Conservation (phyloP, 75 land plant species). For the Selaginella moellendorffii region DNA sequence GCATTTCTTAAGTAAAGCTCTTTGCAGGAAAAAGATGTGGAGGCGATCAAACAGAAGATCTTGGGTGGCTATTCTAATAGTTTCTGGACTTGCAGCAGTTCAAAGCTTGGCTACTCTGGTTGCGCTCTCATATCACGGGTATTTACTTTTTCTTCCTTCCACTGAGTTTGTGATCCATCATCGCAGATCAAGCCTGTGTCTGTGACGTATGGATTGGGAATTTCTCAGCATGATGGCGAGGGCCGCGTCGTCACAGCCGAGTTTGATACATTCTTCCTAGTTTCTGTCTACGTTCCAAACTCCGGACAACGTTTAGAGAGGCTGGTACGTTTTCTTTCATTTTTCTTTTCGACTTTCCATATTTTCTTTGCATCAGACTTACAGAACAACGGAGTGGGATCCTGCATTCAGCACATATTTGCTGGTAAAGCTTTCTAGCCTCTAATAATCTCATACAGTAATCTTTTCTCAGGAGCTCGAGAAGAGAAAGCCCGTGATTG, state of each 20-base stretch:
- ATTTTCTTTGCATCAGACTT: neutral
- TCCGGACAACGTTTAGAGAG: conserved; percentile 79
- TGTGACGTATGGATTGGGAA: conserved; percentile 71
- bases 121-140: conserved; percentile 87
- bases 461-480: conserved; percentile 51
- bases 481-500: conserved; percentile 73
- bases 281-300: conserved; percentile 71
- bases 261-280: conserved; percentile 52
- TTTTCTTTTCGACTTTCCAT: neutral
- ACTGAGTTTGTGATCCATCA: neutral
- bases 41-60: conserved; percentile 32
- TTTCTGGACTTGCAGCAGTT: conserved; percentile 75
- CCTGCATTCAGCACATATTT: neutral
- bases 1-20: neutral
- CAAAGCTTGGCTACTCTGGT: conserved; percentile 93
- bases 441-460: neutral
- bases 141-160: neutral
- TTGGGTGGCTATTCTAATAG: conserved; percentile 53
- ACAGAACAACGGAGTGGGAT: neutral
- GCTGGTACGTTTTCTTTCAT: conserved; percentile 37
- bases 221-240: conserved; percentile 71
- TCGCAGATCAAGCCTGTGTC: conserved; percentile 77
- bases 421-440: neutral
- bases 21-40: conserved; percentile 73
- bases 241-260: conserved; percentile 80